phyloP scores from a whole-genome alignment of 805 yeast species.

The Pichia cabralensis region DNA sequence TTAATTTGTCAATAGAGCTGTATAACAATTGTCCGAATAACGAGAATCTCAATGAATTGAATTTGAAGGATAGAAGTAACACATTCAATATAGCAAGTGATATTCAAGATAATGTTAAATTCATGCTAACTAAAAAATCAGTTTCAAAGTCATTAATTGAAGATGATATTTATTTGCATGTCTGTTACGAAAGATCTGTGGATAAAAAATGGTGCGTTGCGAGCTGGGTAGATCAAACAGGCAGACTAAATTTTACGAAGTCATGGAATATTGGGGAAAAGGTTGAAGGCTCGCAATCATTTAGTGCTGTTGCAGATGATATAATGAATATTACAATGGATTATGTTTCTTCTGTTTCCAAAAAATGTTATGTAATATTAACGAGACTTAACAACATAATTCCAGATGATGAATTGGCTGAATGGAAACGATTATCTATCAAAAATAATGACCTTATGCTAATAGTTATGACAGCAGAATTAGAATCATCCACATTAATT shows the following conservation, averaged over 20 bases:
- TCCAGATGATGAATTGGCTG: constrained; percentile 73
- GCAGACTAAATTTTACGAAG: constrained; percentile 48
- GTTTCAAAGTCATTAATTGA: constrained; percentile 31
- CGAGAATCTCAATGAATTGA: too few relatives aligned
- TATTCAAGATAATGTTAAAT: constrained; percentile 33
- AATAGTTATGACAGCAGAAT: constrained; percentile 60
- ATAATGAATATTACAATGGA: constrained; percentile 52
- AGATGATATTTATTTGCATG: constrained; percentile 74
- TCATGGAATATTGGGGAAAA: constrained; percentile 44
- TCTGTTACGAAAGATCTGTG: constrained; percentile 74
- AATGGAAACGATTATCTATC: constrained; percentile 66
- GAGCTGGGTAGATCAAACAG: constrained; percentile 80
- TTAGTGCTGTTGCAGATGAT: constrained; percentile 52
- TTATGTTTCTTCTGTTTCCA: constrained; percentile 31
- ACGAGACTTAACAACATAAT: constrained; percentile 65
- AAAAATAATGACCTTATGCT: constrained; percentile 45
- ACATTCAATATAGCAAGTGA: constrained; percentile 32
- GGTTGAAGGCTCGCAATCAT: constrained; percentile 23
- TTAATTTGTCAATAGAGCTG: constrained; percentile 40
- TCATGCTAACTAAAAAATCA: constrained; percentile 31
- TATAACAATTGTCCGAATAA: constrained; percentile 46
- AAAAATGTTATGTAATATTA: constrained; percentile 53
- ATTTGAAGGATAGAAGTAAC: constrained; percentile 22
- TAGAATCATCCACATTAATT: constrained; percentile 38
- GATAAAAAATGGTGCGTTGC: constrained; percentile 82